Evolutionary conservation across 1,284 basidiomycete genomes (phyloP).

Genomic region (Marasmius oreades): DNA sequence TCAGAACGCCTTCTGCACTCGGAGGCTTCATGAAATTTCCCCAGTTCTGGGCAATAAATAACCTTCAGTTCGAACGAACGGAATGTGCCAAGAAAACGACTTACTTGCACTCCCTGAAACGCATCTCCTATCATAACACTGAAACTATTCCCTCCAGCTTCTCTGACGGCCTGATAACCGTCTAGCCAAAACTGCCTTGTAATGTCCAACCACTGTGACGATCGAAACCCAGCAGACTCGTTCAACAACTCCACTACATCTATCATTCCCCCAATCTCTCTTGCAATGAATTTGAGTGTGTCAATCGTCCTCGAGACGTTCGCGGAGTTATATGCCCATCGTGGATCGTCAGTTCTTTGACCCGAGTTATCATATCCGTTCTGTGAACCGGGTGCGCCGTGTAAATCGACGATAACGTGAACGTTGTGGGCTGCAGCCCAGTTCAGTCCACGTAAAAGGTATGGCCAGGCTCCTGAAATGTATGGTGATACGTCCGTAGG

Average conservation of each 20-base stretch:
- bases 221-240: constrained; percentile 54
- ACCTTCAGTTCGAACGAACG: background rate
- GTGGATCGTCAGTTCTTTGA: constrained; percentile 55
- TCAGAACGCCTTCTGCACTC: constrained; percentile 49
- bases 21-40: constrained; percentile 55
- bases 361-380: constrained; percentile 87
- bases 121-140: constrained; percentile 73
- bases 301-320: constrained; percentile 67
- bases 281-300: constrained; percentile 55
- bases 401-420: constrained; percentile 68
- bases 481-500: constrained; percentile 53
- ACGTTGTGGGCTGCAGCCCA: constrained; percentile 61
- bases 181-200: constrained; percentile 52
- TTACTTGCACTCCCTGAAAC: constrained; percentile 58
- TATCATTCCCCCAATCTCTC: constrained; percentile 51
- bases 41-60: constrained; percentile 45
- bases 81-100: constrained; percentile 10
- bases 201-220: constrained; percentile 36
- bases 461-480: constrained; percentile 64
- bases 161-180: constrained; percentile 53
- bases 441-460: constrained; percentile 58
- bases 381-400: constrained; percentile 68
- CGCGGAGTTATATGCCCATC: constrained; percentile 57
- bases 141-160: constrained; percentile 39
- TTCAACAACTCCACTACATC: constrained; percentile 65